A percentile compares a stretch with the other conserved stretches of the same genome.
Conservation (phyloP, 2,329 filamentous ascomycete genomes). For the Pezicula carpinea region DNA sequence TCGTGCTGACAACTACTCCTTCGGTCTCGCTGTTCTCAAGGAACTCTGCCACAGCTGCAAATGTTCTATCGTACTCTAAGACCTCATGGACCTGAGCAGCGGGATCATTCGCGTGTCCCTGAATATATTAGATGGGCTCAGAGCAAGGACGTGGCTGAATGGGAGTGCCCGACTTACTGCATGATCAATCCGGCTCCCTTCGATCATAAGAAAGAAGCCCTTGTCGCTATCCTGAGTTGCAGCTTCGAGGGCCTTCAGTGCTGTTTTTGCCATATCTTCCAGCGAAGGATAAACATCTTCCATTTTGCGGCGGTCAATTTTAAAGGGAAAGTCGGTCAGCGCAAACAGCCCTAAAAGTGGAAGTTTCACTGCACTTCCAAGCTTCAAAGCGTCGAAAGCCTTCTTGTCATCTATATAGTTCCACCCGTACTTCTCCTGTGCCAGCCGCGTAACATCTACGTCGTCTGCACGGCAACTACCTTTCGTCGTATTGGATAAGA, state of each 20-base stretch:
- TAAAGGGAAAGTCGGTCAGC: constrained; percentile 77
- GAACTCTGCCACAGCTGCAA: constrained; percentile 80
- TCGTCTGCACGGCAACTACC: constrained; percentile 81
- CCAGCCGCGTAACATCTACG: constrained; percentile 69
- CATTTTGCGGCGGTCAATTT: constrained; percentile 81
- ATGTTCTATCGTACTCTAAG: constrained; percentile 87
- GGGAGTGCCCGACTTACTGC: constrained; percentile 37
- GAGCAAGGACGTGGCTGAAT: neutral
- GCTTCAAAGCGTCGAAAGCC: constrained; percentile 70
- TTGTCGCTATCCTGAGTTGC: constrained; percentile 81
- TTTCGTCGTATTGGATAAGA: constrained; percentile 73
- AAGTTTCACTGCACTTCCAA: constrained; percentile 64
- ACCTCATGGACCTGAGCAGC: constrained; percentile 87
- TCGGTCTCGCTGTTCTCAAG: constrained; percentile 68
- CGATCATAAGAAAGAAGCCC: constrained; percentile 98
- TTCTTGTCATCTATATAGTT: constrained; percentile 68
- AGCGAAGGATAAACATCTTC: constrained; percentile 80
- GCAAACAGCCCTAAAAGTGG: constrained; percentile 87
- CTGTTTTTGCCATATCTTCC: constrained; percentile 84
- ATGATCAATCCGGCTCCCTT: constrained; percentile 93
- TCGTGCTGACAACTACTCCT: constrained; percentile 81
- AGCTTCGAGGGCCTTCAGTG: constrained; percentile 71
- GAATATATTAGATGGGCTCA: neutral
- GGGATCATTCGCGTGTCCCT: constrained; percentile 76
- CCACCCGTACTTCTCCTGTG: constrained; percentile 73